Evolutionary conservation across 176 grass and related monocot species (phyloP).

Genomic region (Tuctoria greenei): DNA sequence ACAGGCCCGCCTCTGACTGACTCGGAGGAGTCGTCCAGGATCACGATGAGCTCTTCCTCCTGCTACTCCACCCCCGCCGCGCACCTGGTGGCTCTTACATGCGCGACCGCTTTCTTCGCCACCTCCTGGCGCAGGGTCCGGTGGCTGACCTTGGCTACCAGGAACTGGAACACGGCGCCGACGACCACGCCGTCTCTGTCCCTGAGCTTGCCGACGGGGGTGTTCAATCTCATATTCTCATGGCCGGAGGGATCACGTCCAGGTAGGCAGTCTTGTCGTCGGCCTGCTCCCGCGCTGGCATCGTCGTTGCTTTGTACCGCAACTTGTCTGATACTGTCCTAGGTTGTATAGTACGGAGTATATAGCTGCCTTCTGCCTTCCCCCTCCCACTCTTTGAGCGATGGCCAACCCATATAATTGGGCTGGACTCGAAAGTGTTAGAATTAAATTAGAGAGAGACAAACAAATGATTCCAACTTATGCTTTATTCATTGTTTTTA

Average conservation of each 20-base stretch:
- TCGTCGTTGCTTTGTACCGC: no score
- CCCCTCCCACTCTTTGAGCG: no score
- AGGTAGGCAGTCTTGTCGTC: background rate
- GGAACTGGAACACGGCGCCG: background rate
- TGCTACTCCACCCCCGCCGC: background rate
- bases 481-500: no score
- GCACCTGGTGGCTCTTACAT: slow-evolving; percentile 5
- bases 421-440: background rate
- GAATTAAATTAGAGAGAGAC: no score
- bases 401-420: background rate
- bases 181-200: background rate
- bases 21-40: background rate
- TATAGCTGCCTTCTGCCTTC: no score
- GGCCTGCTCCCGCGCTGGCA: background rate
- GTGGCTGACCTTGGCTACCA: slow-evolving; percentile 10
- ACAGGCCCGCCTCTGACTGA: background rate
- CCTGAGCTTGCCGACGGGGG: slow-evolving; percentile 12
- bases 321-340: no score
- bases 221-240: no score
- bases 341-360: no score
- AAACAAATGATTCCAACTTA: no score
- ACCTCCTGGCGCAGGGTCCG: slow-evolving; percentile 24
- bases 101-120: background rate
- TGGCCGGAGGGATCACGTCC: background rate
- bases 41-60: background rate